Conservation (phyloP, 176 grass and related monocot genomes). For the Triticum dicoccoides region DNA sequence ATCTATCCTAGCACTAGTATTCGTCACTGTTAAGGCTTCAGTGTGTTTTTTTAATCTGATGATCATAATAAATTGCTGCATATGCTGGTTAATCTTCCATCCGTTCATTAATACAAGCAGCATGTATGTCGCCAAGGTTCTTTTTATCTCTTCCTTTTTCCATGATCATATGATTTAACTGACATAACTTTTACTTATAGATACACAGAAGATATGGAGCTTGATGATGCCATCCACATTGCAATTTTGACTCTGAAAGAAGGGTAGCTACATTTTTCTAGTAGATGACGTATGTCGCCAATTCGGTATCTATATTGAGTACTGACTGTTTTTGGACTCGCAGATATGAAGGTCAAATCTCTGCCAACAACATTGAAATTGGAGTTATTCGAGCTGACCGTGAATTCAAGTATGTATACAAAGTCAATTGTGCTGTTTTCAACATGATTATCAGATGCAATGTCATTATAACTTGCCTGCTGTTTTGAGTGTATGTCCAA, state of each 20-base stretch:
- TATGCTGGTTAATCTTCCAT: not conserved
- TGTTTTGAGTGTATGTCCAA: not conserved
- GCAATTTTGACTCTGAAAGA: slow-evolving; percentile 98
- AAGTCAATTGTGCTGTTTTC: not conserved
- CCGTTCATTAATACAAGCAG: not conserved
- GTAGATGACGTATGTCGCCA: not conserved
- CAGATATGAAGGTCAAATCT: slow-evolving; percentile 98
- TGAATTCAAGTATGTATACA: slow-evolving; percentile 70
- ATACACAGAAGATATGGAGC: slow-evolving; percentile 97
- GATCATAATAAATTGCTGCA: slow-evolving; percentile 19
- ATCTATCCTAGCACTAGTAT: slow-evolving; percentile 7
- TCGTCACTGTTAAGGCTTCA: not conserved
- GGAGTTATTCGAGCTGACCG: slow-evolving; percentile 81
- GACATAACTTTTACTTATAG: slow-evolving; percentile 33
- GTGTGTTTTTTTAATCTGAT: not conserved
- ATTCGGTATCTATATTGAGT: slow-evolving; percentile 7
- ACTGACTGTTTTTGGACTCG: slow-evolving; percentile 25
- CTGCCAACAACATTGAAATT: slow-evolving; percentile 94
- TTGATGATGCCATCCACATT: slow-evolving; percentile 99
- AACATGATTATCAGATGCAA: not conserved
- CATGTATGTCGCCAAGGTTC: not conserved
- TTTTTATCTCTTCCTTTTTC: not conserved
- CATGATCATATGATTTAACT: slow-evolving; percentile 2
- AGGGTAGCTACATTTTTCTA: slow-evolving; percentile 54
- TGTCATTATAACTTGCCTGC: not conserved